A percentile compares a stretch with the other conserved stretches of the same genome.
phyloP scores from a whole-genome alignment of 306 rosid species.

The Fagus sylvatica region DNA sequence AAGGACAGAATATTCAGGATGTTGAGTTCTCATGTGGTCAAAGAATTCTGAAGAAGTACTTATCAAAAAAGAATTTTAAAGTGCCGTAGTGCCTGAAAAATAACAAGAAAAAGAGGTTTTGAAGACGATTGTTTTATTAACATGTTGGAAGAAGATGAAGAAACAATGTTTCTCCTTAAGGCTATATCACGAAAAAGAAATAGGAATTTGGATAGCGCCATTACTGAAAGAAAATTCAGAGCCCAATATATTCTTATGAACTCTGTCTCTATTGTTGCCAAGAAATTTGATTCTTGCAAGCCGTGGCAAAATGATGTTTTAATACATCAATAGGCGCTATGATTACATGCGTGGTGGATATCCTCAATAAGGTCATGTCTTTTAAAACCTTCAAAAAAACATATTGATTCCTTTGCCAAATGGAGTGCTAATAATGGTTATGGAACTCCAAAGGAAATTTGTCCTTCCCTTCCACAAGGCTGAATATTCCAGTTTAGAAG shows the following conservation, averaged over 20 bases:
- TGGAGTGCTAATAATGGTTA: constrained; percentile 57
- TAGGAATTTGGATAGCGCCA: constrained; percentile 19
- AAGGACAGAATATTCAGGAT: not conserved
- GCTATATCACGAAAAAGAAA: constrained; percentile 43
- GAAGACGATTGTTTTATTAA: constrained; percentile 8
- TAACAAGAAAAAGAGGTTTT: not conserved
- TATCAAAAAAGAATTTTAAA: too few species aligned
- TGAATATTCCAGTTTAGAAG: constrained; percentile 52
- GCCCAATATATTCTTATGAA: constrained; percentile 66
- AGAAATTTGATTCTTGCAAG: constrained; percentile 57
- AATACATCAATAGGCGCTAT: constrained; percentile 53
- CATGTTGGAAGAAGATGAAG: constrained; percentile 28
- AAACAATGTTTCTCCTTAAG: constrained; percentile 23
- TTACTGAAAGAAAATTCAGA: constrained; percentile 6
- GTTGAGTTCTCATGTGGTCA: not conserved
- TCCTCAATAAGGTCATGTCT: constrained; percentile 36
- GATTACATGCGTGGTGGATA: constrained; percentile 82
- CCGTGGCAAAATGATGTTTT: constrained; percentile 53
- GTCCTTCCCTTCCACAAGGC: constrained; percentile 70
- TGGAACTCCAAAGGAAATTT: constrained; percentile 56
- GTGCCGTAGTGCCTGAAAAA: constrained; percentile 15
- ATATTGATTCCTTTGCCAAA: constrained; percentile 22
- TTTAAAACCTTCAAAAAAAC: constrained; percentile 30
- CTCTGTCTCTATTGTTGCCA: constrained; percentile 74
- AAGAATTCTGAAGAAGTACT: constrained; percentile 19